Conservation (phyloP, 2,329 filamentous ascomycete genomes). For the Didymella exigua region DNA sequence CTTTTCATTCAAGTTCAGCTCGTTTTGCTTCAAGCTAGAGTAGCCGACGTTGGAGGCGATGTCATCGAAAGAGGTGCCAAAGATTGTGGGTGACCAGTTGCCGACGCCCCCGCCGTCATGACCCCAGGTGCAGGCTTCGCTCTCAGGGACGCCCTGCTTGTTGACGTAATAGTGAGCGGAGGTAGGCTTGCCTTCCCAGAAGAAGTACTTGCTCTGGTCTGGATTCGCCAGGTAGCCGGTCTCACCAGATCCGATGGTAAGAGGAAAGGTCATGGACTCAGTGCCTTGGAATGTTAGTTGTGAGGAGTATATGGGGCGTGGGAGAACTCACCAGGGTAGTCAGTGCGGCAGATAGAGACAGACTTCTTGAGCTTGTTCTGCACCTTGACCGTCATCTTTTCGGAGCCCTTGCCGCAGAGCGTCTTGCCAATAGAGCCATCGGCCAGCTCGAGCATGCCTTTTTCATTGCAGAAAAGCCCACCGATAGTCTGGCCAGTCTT, state of each 20-base stretch:
- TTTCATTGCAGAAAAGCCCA: constrained; percentile 80
- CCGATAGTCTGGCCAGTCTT: constrained; percentile 82
- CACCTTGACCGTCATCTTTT: constrained; percentile 68
- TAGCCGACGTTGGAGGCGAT: constrained; percentile 63
- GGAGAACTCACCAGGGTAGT: constrained; percentile 77
- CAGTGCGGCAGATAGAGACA: constrained; percentile 86
- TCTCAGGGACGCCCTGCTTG: constrained; percentile 69
- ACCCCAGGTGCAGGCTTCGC: constrained; percentile 79
- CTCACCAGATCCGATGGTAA: constrained; percentile 65
- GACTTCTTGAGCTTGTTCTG: constrained; percentile 72
- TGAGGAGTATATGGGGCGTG: too few species aligned
- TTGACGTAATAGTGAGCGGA: constrained; percentile 98
- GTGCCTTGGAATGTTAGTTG: constrained; percentile 55
- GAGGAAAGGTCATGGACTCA: constrained; percentile 84
- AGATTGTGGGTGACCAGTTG: constrained; percentile 87
- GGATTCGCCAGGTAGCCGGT: constrained; percentile 75
- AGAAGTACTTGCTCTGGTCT: constrained; percentile 72
- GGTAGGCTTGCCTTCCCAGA: constrained; percentile 74
- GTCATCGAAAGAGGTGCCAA: constrained; percentile 74
- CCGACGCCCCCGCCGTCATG: constrained; percentile 64
- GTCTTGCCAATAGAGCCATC: constrained; percentile 60
- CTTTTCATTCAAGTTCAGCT: constrained; percentile 68
- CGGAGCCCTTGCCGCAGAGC: constrained; percentile 76
- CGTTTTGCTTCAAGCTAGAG: constrained; percentile 84
- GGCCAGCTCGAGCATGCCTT: constrained; percentile 77